These are phyloP conservation scores for Hypsizygus marmoreus DNA, from an alignment of 768 basidiomycete genomes.

Conservation along the genomic window DNA sequence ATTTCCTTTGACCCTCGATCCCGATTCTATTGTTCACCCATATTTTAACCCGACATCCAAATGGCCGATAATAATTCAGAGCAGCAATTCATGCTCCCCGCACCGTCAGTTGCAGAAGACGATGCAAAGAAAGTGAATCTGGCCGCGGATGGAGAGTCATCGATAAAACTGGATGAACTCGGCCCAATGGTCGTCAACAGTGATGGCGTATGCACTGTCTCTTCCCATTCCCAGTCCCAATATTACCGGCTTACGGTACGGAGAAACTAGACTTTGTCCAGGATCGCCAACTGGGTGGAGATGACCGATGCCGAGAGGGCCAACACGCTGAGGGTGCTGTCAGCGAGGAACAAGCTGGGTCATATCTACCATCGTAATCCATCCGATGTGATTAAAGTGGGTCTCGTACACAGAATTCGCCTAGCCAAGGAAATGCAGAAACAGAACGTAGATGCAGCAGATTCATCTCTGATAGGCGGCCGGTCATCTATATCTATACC, in stretches of 20 bases:
- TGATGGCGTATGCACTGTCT: constrained; percentile 53
- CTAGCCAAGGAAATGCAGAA: constrained; percentile 33
- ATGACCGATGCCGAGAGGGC: constrained; percentile 60
- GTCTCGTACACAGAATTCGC: constrained; percentile 24
- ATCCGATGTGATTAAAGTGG: no score
- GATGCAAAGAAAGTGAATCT: constrained; percentile 8
- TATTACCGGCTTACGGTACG: no score
- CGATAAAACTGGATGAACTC: constrained; percentile 56
- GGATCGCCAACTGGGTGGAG: constrained; percentile 65
- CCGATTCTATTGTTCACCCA: background rate
- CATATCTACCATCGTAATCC: background rate
- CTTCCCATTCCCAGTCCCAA: no score
- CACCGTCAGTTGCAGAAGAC: constrained; percentile 1
- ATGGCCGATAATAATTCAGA: constrained; percentile 11
- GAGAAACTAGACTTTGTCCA: constrained; percentile 60
- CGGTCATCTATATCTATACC: no score
- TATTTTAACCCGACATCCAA: no score
- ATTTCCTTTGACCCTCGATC: no score
- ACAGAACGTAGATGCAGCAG: constrained; percentile 2
- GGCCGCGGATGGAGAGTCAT: constrained; percentile 18
- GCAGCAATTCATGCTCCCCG: background rate
- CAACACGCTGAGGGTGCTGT: constrained; percentile 54
- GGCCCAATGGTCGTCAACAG: constrained; percentile 72
- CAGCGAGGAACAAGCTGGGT: constrained; percentile 46
- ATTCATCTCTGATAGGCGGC: background rate